Conservation (phyloP, 768 basidiomycete genomes). For the Leucocoprinus birnbaumii region DNA sequence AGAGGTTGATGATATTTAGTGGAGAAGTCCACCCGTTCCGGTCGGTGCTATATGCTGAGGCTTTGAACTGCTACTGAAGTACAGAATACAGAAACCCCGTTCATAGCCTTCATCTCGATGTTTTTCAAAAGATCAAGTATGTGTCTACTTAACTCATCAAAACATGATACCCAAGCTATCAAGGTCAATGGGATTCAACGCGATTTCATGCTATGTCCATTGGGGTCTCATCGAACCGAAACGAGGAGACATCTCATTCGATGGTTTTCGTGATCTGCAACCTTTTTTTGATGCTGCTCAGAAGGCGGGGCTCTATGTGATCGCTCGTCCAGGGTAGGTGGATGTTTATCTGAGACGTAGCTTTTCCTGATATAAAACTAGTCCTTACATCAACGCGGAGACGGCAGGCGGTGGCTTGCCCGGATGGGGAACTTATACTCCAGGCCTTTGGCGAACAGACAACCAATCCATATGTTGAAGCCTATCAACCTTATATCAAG, state of each 20-base stretch:
- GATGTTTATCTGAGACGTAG: neutral
- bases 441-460: slow-evolving; percentile 41
- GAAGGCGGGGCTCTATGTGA: slow-evolving; percentile 52
- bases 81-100: slow-evolving; percentile 24
- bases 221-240: slow-evolving; percentile 46
- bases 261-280: slow-evolving; percentile 51
- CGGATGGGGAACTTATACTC: slow-evolving; percentile 52
- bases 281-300: slow-evolving; percentile 54
- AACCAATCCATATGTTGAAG: slow-evolving; percentile 40
- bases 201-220: slow-evolving; percentile 41
- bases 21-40: slow-evolving; percentile 43
- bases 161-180: neutral
- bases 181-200: slow-evolving; percentile 41
- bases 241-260: slow-evolving; percentile 48
- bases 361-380: slow-evolving; percentile 6
- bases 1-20: slow-evolving; percentile 37
- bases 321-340: slow-evolving; percentile 46
- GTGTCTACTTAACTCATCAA: neutral
- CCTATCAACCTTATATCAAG: slow-evolving; percentile 49
- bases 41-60: slow-evolving; percentile 21
- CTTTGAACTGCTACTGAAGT: neutral
- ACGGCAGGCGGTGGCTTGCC: slow-evolving; percentile 53
- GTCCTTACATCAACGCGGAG: slow-evolving; percentile 47
- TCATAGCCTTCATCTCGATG: slow-evolving; percentile 38
- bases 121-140: slow-evolving; percentile 43